Evolutionary conservation across 371 early-diverging fungal species (phyloP).

Genomic region (Rhizomucor miehei): DNA sequence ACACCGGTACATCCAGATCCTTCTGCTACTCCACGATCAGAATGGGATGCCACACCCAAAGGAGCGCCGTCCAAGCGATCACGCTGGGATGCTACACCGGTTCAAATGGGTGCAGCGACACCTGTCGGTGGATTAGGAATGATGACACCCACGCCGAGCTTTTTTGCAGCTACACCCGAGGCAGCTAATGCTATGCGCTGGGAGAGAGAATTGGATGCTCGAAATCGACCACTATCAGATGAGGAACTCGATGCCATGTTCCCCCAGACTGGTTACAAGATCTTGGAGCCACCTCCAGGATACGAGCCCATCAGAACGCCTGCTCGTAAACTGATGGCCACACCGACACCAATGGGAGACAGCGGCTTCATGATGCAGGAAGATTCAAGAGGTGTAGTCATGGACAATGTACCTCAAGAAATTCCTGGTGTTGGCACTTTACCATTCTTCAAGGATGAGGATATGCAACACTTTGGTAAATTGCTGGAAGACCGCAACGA

Average conservation of each 20-base stretch:
- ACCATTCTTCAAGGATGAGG: conserved; percentile 95
- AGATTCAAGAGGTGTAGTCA: conserved; percentile 56
- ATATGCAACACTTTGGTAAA: conserved; percentile 95
- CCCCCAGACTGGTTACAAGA: conserved; percentile 88
- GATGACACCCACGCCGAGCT: conserved; percentile 70
- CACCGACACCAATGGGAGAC: conserved; percentile 87
- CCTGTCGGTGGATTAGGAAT: conserved; percentile 74
- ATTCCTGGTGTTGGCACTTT: conserved; percentile 89
- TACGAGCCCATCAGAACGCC: conserved; percentile 96
- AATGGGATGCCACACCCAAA: conserved; percentile 75
- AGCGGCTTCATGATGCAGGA: conserved; percentile 87
- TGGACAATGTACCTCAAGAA: conserved; percentile 74
- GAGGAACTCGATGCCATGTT: conserved; percentile 94
- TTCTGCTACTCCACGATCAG: conserved; percentile 29
- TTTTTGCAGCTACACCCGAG: conserved; percentile 83
- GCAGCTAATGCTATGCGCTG: conserved; percentile 71
- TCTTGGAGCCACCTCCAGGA: conserved; percentile 85
- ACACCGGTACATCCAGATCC: conserved; percentile 66
- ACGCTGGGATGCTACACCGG: conserved; percentile 85
- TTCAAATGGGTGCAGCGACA: conserved; percentile 63
- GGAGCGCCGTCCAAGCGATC: conserved; percentile 53
- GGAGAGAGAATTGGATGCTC: conserved; percentile 83
- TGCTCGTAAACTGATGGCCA: conserved; percentile 91
- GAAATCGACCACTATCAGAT: conserved; percentile 86
- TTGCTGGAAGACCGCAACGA: conserved; percentile 87